Evolutionary conservation across 2,329 filamentous ascomycete genomes (phyloP).

Genomic region (Dactylonectria estremocensis): DNA sequence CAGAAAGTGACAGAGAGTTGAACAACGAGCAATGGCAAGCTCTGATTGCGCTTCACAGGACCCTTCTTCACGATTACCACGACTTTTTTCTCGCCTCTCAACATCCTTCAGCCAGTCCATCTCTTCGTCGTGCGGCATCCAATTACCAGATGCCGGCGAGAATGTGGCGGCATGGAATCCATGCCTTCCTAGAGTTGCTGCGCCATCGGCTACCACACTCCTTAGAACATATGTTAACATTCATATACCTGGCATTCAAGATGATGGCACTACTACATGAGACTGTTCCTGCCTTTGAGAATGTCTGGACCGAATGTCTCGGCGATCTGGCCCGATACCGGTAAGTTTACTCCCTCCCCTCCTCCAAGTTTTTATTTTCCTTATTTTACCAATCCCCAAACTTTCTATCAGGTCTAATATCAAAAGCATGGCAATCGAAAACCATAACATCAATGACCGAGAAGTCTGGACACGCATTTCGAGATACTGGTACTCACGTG

Average conservation of each 20-base stretch:
- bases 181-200: conserved; percentile 84
- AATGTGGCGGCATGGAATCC: conserved; percentile 78
- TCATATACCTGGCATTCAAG: conserved; percentile 76
- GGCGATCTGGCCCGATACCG: conserved; percentile 86
- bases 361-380: too few relatives aligned
- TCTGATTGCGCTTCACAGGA: conserved; percentile 85
- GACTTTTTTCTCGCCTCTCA: conserved; percentile 91
- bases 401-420: background rate
- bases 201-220: conserved; percentile 81
- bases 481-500: too few relatives aligned
- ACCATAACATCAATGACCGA: too few relatives aligned
- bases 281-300: conserved; percentile 81
- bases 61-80: conserved; percentile 84
- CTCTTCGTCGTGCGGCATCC: conserved; percentile 77
- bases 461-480: too few relatives aligned
- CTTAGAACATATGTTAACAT: conserved; percentile 90
- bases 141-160: conserved; percentile 90
- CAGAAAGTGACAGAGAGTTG: conserved; percentile 60
- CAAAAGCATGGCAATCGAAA: too few relatives aligned
- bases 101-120: conserved; percentile 82
- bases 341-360: conserved; percentile 72
- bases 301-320: conserved; percentile 94
- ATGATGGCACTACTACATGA: too few relatives aligned
- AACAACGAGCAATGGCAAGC: conserved; percentile 85
- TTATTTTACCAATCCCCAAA: too few relatives aligned